Evolutionary conservation across 192 early-diverging fungal species (phyloP).

Genomic region (Rhizophagus sp.): DNA sequence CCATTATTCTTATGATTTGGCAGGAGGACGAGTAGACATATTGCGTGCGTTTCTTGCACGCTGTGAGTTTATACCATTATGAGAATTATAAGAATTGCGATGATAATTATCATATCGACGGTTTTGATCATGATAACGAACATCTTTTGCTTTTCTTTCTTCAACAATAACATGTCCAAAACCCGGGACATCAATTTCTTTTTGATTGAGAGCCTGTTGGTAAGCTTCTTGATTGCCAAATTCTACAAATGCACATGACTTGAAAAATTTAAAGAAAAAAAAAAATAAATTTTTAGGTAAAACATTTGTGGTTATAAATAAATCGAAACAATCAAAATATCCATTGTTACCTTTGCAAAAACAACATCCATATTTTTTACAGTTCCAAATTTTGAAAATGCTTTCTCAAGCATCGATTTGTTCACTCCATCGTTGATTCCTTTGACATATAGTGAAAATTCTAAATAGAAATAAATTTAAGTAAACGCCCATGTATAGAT

Average conservation of each 20-base stretch:
- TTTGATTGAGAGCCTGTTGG: constrained; percentile 61
- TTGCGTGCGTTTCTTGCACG: not conserved
- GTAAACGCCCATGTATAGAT: not conserved
- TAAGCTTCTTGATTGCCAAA: constrained; percentile 64
- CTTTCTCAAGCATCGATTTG: constrained; percentile 51
- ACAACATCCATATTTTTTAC: constrained; percentile 63
- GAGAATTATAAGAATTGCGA: not conserved
- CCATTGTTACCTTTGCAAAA: not conserved
- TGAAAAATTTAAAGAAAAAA: constrained; percentile 33
- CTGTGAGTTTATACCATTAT: constrained; percentile 3
- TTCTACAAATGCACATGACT: constrained; percentile 70
- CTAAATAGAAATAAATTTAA: constrained; percentile 43
- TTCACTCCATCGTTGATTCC: constrained; percentile 55
- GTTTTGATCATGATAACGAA: too few relatives aligned
- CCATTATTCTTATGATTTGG: constrained; percentile 12
- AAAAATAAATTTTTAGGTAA: not conserved
- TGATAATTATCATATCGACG: not conserved
- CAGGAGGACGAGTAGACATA: not conserved
- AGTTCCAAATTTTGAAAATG: constrained; percentile 57
- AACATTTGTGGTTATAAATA: not conserved
- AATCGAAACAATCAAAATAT: not conserved
- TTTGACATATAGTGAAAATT: constrained; percentile 65
- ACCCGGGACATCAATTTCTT: constrained; percentile 42
- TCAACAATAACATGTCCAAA: constrained; percentile 47
- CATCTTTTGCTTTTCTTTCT: constrained; percentile 39